These are phyloP conservation scores for Pseudonectria buxi DNA, from an alignment of 2,329 filamentous ascomycete genomes.

Conservation along the genomic window DNA sequence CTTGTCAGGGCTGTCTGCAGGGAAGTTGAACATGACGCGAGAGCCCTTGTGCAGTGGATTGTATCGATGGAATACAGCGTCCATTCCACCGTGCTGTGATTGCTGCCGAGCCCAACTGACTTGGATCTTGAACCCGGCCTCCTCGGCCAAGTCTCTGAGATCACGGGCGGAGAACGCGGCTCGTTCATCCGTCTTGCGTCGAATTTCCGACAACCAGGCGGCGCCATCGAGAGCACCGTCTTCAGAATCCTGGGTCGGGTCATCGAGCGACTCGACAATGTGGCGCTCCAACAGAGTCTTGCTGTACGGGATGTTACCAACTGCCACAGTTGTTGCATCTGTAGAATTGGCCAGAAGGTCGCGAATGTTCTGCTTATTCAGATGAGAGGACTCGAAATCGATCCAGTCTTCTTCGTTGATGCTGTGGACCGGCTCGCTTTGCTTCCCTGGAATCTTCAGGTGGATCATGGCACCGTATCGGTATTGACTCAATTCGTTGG, in stretches of 20 bases:
- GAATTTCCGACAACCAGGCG: conserved; percentile 3
- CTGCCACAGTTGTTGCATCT: conserved; percentile 1
- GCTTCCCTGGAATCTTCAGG: conserved; percentile 4
- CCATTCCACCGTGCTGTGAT: conserved; percentile 11
- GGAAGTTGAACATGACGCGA: conserved; percentile 8
- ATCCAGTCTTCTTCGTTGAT: conserved; percentile 3
- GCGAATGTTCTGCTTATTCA: conserved; percentile 2
- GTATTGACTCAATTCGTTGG: conserved; percentile 17
- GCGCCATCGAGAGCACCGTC: background rate
- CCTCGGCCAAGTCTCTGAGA: conserved; percentile 15
- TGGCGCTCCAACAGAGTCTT: conserved; percentile 25
- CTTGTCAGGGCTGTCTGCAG: conserved; percentile 3
- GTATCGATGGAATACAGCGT: conserved; percentile 13
- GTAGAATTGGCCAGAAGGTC: conserved; percentile 3
- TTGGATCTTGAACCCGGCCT: conserved; percentile 38
- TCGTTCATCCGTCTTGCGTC: background rate
- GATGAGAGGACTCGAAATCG: conserved; percentile 3
- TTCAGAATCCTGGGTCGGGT: background rate
- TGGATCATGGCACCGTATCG: conserved; percentile 16
- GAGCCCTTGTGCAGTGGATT: conserved; percentile 5
- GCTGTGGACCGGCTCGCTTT: background rate
- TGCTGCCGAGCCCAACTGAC: conserved; percentile 33
- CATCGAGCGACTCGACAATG: conserved; percentile 11
- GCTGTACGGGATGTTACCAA: conserved; percentile 16
- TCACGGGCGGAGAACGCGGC: conserved; percentile 10